Evolutionary conservation across 257 asterid species (phyloP), one percentile per base, ranked within the genome.

Genomic region (Capsicum chinense): DNA sequence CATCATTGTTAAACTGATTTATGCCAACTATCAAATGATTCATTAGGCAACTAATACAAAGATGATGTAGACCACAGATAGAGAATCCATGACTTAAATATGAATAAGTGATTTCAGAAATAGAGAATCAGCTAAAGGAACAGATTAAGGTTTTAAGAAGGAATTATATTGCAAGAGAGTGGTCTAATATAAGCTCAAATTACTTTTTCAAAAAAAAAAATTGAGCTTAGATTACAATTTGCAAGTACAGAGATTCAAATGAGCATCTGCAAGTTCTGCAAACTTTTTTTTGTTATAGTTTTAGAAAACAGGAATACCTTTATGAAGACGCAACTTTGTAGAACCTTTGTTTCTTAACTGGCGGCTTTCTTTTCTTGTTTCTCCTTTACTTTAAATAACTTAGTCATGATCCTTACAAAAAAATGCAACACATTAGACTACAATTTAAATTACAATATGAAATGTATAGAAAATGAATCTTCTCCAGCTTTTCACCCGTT

Each of bases 51-150:
- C 80, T 19, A 48, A 5, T 14, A 73, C 35, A 73, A 73, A 73
- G 42, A 50, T 73, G 80, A n/a, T 73, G 59, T 48, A 48, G 80
- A 59, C 80, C 17, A 48, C n/a, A 48, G 19, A 48, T n/a, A 73
- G 42, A 19, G 37, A 73, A 73, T 48, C 59, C 9, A 59, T 6
- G 57, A 73, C 80, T 9, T 71, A 48, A 71, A n/a, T n/a, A 44
- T 47, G 56, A 71, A 17, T 71, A 5, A 14, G 57, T 71, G 58
- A 57, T 44, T 71, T 37, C 42, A 63, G 58, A 71, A n/a, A 71
- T 71, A n/a, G 9, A 71, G 79, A 47, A 71, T 9, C 37, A 71
- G 26, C 79, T 47, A 57, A 71, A 71, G 58, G 79, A 71, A 47
- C 17, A 2, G 10, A 47, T 48, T 73, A 73, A 73, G 59, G 59